Evolutionary conservation across 768 basidiomycete genomes (phyloP).

Genomic region (Strobilomyces dryophilus): DNA sequence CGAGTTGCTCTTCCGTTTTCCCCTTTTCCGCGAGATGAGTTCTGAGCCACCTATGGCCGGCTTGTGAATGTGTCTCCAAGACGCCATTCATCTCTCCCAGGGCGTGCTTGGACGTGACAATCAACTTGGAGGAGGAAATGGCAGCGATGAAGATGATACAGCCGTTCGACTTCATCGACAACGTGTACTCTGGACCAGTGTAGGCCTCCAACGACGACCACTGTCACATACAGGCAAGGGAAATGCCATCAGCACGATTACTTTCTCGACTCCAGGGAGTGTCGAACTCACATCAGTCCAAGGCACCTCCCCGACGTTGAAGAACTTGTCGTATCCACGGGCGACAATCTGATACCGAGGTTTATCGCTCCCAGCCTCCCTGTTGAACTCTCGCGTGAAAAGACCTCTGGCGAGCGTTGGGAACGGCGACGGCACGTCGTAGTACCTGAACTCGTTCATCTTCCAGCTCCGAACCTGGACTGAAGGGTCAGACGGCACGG

Average conservation of each 20-base stretch:
- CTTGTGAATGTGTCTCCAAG: conserved; percentile 67
- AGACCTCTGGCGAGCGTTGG: conserved; percentile 93
- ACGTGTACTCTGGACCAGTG: conserved; percentile 72
- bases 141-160: conserved; percentile 96
- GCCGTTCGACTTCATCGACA: conserved; percentile 93
- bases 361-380: conserved; percentile 31
- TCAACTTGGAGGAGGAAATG: conserved; percentile 64
- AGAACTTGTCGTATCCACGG: conserved; percentile 98
- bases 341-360: conserved; percentile 62
- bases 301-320: conserved; percentile 94
- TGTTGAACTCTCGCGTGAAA: conserved; percentile 58
- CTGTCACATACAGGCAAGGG: conserved; percentile 35
- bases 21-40: conserved; percentile 52
- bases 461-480: conserved; percentile 82
- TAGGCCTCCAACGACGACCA: conserved; percentile 70
- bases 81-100: conserved; percentile 53
- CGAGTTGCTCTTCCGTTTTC: conserved; percentile 71
- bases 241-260: not conserved
- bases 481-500: conserved; percentile 51
- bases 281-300: conserved; percentile 77
- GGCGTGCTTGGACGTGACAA: conserved; percentile 92
- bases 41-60: conserved; percentile 80
- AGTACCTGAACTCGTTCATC: conserved; percentile 97
- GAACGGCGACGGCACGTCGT: conserved; percentile 84
- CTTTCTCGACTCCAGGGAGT: not conserved